phyloP scores from a whole-genome alignment of 495 filamentous ascomycete genomes.

The Aspergillus kassunensis region DNA sequence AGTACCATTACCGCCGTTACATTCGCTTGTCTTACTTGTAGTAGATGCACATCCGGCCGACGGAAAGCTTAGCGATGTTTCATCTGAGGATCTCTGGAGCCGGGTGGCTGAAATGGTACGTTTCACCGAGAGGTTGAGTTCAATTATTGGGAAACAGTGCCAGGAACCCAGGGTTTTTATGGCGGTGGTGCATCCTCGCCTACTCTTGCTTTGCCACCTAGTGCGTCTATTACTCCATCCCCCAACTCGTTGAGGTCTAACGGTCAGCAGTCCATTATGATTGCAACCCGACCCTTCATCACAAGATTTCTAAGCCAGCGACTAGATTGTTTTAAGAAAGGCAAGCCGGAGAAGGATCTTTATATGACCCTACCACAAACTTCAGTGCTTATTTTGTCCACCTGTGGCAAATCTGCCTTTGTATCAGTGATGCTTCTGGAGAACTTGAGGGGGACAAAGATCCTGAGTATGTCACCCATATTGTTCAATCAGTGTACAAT shows the following conservation, averaged over 20 bases:
- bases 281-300: conserved; percentile 30
- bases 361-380: no score
- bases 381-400: no score
- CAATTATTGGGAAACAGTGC: conserved; percentile 19
- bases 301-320: conserved; percentile 24
- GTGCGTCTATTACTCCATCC: conserved; percentile 9
- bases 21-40: no score
- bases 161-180: conserved; percentile 18
- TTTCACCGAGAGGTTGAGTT: conserved; percentile 25
- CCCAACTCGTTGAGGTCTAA: not conserved
- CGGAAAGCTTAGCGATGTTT: conserved; percentile 24
- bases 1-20: not conserved
- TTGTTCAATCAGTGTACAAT: no score
- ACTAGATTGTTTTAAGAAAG: conserved; percentile 20
- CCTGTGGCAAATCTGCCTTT: no score
- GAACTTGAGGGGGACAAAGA: no score
- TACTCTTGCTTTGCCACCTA: conserved; percentile 29
- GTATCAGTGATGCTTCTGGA: no score
- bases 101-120: no score
- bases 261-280: conserved; percentile 25
- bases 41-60: conserved; percentile 30
- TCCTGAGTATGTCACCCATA: no score
- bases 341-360: not conserved
- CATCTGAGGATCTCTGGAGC: no score
- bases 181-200: conserved; percentile 25